Evolutionary conservation across 352 stramenopile genomes (phyloP), one percentile per base, ranked within the genome.

Genomic region (Bremia lactucae): DNA sequence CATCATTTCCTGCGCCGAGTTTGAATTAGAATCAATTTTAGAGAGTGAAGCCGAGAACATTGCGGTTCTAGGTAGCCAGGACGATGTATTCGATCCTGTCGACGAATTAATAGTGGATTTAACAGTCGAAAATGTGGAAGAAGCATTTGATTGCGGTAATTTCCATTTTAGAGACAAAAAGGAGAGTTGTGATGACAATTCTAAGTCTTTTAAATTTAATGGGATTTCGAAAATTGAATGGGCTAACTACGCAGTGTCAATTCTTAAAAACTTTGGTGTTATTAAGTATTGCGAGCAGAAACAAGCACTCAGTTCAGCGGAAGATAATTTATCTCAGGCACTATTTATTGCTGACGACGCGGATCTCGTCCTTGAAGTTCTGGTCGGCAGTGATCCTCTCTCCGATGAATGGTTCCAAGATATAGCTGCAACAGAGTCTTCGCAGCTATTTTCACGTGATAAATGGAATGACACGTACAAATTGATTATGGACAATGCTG

Each of bases 351-450:
- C 57, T 5, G 62, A 70, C 7, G 48, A 75, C 28, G 49, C 62
- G 1, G 67, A 79, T 14, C 31, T 68, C 1, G 37, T 75, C n/a
- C 56, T 79, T 29, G 46, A 75, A 42, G 49, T 54, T 22, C 45
- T 79, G 14, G 59, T 65, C 11, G 58, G 55, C 15, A 52, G 67
- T 15, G 58, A 72, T 7, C 49, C 52, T 14, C 46, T 62, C 11
- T 49, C 44, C 19, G 64, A 75, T 23, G 64, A 75, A 6, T 79
- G 67, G 67, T 56, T 79, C 42, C 44, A 57, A 18, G 56, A 58
- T 20, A 52, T 63, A 22, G 3, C 24, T 33, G 15, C 13, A 42
- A 24, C 13, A 15, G 21, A 22, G 2, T 41, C 35, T 11, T 3
- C 6, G 21, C 56, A 34, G 45, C 41, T 8, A 29, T 36, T 10